phyloP scores from a whole-genome alignment of 2,329 filamentous ascomycete species.

The Alternaria hordeiaustralica region DNA sequence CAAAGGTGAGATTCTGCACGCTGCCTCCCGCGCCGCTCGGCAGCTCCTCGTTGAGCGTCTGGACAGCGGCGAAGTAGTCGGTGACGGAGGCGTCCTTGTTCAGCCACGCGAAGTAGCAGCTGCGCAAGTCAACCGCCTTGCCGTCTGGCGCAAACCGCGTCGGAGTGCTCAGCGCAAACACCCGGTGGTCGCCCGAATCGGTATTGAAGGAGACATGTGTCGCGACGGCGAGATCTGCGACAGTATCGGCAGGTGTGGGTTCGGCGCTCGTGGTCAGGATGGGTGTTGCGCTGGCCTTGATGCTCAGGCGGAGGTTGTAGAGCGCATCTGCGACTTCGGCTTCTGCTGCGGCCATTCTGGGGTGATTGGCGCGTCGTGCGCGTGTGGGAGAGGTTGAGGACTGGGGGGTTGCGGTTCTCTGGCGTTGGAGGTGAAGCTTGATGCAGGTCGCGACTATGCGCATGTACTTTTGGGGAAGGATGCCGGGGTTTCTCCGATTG shows the following conservation, averaged over 20 bases:
- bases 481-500: conserved; percentile 17
- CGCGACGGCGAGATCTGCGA: conserved; percentile 65
- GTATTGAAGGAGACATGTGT: conserved; percentile 69
- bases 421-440: conserved; percentile 2
- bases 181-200: conserved; percentile 63
- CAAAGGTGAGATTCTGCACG: conserved; percentile 88
- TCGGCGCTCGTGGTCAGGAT: conserved; percentile 76
- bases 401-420: not conserved
- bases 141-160: conserved; percentile 83
- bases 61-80: conserved; percentile 86
- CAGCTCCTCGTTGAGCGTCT: conserved; percentile 80
- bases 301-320: conserved; percentile 81
- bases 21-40: conserved; percentile 65
- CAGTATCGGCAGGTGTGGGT: conserved; percentile 65
- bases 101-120: conserved; percentile 94
- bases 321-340: conserved; percentile 69
- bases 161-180: conserved; percentile 71
- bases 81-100: conserved; percentile 90
- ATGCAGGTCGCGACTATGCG: conserved; percentile 16
- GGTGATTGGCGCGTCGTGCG: conserved; percentile 18
- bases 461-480: conserved; percentile 14
- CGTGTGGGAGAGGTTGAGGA: not conserved
- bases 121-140: conserved; percentile 81
- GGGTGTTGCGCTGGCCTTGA: conserved; percentile 72
- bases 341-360: conserved; percentile 33